Evolutionary conservation across 805 yeast species (phyloP).

Genomic region (Candida insectalens): DNA sequence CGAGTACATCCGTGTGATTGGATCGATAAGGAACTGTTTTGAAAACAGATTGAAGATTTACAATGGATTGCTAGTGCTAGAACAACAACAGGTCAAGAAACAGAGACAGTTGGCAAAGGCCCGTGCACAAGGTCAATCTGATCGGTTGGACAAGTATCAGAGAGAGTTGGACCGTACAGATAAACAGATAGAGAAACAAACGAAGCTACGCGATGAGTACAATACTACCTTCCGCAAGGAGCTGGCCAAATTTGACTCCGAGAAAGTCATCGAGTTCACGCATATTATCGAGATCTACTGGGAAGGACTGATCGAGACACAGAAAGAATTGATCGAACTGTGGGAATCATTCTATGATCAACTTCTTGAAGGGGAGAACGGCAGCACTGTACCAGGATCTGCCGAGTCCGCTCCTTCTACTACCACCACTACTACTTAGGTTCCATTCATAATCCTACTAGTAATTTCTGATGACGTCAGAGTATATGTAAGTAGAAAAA

Average conservation of each 20-base stretch:
- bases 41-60: constrained; percentile 60
- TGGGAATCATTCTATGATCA: constrained; percentile 79
- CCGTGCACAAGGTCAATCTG: constrained; percentile 43
- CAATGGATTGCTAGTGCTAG: constrained; percentile 34
- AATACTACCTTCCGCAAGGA: constrained; percentile 62
- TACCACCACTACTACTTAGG: no score
- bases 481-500: no score
- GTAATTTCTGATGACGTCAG: no score
- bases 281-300: constrained; percentile 83
- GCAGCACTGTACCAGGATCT: no score
- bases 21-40: constrained; percentile 65
- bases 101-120: constrained; percentile 33
- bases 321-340: constrained; percentile 81
- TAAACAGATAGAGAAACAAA: constrained; percentile 41
- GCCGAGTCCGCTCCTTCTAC: no score
- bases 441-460: no score
- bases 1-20: constrained; percentile 72
- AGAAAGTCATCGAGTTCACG: constrained; percentile 74
- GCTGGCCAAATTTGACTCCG: constrained; percentile 58
- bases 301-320: constrained; percentile 86
- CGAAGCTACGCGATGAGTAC: constrained; percentile 52
- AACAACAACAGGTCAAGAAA: constrained; percentile 33
- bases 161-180: constrained; percentile 51
- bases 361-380: neutral
- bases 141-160: constrained; percentile 47